Evolutionary conservation across 768 basidiomycete species (phyloP).

Genomic region (Tephrocybe rancida): DNA sequence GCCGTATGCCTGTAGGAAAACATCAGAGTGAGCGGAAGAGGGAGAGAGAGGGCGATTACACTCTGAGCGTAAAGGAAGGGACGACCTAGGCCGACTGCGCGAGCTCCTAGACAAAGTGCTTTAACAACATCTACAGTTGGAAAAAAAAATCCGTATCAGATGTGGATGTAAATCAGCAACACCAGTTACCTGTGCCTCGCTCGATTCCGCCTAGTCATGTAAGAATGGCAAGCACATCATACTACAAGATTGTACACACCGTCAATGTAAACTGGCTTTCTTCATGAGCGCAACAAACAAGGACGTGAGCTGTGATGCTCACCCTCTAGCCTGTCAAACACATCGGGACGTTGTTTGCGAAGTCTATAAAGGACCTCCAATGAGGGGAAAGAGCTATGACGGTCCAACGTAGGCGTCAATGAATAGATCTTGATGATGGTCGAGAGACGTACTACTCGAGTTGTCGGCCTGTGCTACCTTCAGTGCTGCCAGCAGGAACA

Average conservation of each 20-base stretch:
- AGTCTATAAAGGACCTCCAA: constrained; percentile 79
- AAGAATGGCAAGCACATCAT: not conserved
- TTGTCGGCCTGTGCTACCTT: constrained; percentile 58
- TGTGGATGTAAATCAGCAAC: not conserved
- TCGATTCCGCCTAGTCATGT: constrained; percentile 52
- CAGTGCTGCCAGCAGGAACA: constrained; percentile 2
- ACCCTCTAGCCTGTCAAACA: constrained; percentile 76
- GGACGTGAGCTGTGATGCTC: constrained; percentile 5
- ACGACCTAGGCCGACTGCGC: constrained; percentile 83
- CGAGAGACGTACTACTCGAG: constrained; percentile 69
- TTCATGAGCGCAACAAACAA: constrained; percentile 11
- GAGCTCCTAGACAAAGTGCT: constrained; percentile 88
- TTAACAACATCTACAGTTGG: constrained; percentile 73
- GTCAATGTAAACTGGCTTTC: constrained; percentile 75
- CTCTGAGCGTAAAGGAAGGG: constrained; percentile 87
- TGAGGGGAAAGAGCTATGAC: constrained; percentile 68
- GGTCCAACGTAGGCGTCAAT: constrained; percentile 18
- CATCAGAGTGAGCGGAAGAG: not conserved
- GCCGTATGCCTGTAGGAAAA: constrained; percentile 64
- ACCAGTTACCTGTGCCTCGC: constrained; percentile 69
- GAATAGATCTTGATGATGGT: not conserved
- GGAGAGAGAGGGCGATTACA: constrained; percentile 40
- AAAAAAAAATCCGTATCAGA: not conserved
- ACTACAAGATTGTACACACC: constrained; percentile 40
- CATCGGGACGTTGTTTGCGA: constrained; percentile 71